Evolutionary conservation across 202 grass and related monocot genomes (phyloP).

Genomic region (Brachypodium distachyon): DNA sequence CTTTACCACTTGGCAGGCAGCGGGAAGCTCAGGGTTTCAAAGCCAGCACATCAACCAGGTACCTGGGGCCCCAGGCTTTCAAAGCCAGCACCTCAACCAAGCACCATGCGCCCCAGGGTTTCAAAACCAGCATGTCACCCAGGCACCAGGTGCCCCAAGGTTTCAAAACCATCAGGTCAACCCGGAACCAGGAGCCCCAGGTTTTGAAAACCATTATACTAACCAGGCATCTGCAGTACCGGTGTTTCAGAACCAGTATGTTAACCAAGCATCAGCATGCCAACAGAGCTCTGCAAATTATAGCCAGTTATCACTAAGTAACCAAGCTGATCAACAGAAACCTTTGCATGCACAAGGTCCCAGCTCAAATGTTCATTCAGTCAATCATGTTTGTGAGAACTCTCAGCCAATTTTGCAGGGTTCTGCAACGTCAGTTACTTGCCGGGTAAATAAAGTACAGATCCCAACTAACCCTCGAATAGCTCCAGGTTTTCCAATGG

Average conservation of each 20-base stretch:
- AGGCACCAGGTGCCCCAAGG: neutral
- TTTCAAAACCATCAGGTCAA: slow-evolving; percentile 19
- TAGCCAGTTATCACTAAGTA: slow-evolving; percentile 31
- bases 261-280: slow-evolving; percentile 33
- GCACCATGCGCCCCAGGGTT: neutral
- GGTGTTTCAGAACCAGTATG: slow-evolving; percentile 19
- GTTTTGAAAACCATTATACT: slow-evolving; percentile 21
- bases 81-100: slow-evolving; percentile 2
- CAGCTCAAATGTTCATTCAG: slow-evolving; percentile 44
- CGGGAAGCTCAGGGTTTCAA: neutral
- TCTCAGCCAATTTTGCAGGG: slow-evolving; percentile 22
- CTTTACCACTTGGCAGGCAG: neutral
- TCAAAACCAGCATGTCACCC: slow-evolving; percentile 16
- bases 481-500: slow-evolving; percentile 40
- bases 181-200: neutral
- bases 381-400: slow-evolving; percentile 35
- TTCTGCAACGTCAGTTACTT: slow-evolving; percentile 19
- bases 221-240: neutral
- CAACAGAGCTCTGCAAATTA: slow-evolving; percentile 29
- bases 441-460: slow-evolving; percentile 61
- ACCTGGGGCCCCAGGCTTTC: neutral
- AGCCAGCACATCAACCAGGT: slow-evolving; percentile 16
- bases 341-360: slow-evolving; percentile 37
- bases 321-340: slow-evolving; percentile 51
- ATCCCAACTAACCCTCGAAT: slow-evolving; percentile 81